Base-by-base conservation (phyloP, 805 yeast genomes). In the Candida sithepensis region DNA sequence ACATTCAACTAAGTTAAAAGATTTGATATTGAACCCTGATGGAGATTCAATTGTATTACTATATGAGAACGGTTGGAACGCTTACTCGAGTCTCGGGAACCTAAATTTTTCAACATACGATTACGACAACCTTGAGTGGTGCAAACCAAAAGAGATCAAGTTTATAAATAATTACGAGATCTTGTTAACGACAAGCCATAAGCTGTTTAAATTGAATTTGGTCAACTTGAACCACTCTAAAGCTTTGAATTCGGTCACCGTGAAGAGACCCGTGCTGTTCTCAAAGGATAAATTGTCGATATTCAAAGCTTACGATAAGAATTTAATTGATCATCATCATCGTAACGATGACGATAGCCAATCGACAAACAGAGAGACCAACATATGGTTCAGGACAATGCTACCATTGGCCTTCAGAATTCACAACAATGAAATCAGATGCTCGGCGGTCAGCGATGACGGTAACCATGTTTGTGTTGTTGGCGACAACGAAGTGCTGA, bases 381-480 rank as follows among this genome's bases (percentile, higher is more conserved):
- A 67, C 43, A 62, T 70, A 14, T 78, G 83, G 83, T 59, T 71
- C 28, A 66, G 64, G n/a, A 67, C 74, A 30, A 65, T 70, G 42
- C 51, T 79, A 14, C 82, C 83, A 1, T 58, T 73, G 3, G 54
- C 62, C 20, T 79, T 78, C 50, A 63, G 68, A 38, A 64, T 78
- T 4, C 68, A 65, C 26, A 75, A 75, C 56, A 63, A 70, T 64
- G 74, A 73, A 4, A 66, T 79, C 2, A 56, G 68, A 14, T 66
- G 70, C 32, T 66, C 71, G 2, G 59, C 73, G n/a, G 64, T 70
- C 18, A 72, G 77, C 43, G 67, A 68, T 22, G 79, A 77, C 51
- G 82, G 82, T 10, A 59, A 71, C 42, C 67, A 66, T 50, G 64
- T 77, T 16, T 81, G 82, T 20, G 63, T 78, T 16, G 74, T 81